Evolutionary conservation across 2,329 filamentous ascomycete species (phyloP), one percentile per base, ranked within the genome.

Genomic region (Lecanicillium sp.): DNA sequence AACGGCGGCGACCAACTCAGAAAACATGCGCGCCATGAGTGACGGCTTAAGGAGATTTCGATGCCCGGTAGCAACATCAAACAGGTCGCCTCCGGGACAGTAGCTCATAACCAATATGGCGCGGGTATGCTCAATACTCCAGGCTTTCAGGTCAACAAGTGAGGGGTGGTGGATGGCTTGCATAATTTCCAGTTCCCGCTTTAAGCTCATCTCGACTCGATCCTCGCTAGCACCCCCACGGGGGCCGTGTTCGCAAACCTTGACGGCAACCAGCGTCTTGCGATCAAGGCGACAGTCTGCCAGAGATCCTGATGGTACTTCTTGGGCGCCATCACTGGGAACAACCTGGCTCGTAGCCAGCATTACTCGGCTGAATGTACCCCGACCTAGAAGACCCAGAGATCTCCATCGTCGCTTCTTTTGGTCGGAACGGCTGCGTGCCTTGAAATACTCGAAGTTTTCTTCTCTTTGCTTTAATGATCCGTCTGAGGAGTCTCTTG

Each of bases 341-440:
- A 66, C 61, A 29, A 78, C 73, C 55, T 94, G 79, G 52, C 84
- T 87, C 10, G 89, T 94, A 4, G 89, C 92, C 30, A 98, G 70
- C 64, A 94, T 83, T 15, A 98, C 92, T 53, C 86, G 86, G 58
- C 89, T 96, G 59, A 98, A 98, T 1, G 92, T 96, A 28, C 92
- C 92, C 52, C 95, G 87, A 5, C 92, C 92, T 5, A 98, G 73
- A 47, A 81, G 68, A 42, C 85, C 82, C 29, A 98, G 64, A 11
- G 83, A 84, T 48, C 85, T 77, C 79, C 92, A 98, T 47, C 78
- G 72, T 41, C 83, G 78, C 15, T 78, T 71, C 57, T 89, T 88
- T 47, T 77, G 65, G 42, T 87, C 79, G 36, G 73, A 68, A 25
- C 84, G 71, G 3, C 76, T 81, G 47, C 66, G 70, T 19, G 86